Percentiles rank a stretch among this genome's conserved stretches.
Conservation (phyloP, 495 filamentous ascomycete species). For the Apiosordaria backusii region DNA sequence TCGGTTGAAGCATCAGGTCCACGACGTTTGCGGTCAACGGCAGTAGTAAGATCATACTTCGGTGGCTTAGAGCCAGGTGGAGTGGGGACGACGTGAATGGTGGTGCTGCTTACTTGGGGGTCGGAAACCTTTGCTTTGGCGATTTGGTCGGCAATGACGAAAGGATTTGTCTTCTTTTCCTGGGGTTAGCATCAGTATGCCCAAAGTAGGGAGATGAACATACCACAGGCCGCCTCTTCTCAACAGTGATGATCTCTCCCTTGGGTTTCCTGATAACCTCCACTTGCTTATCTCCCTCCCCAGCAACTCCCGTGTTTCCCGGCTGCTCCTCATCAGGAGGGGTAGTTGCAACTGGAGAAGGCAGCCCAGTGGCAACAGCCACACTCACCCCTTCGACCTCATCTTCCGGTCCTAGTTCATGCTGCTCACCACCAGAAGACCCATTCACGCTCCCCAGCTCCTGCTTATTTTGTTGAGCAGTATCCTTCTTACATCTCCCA, state of each 20-base stretch:
- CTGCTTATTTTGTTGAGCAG: not conserved
- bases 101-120: constrained; percentile 6
- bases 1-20: not conserved
- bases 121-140: constrained; percentile 16
- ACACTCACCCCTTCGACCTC: constrained; percentile 12
- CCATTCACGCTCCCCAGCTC: not conserved
- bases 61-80: not conserved
- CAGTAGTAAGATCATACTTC: constrained; percentile 1
- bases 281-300: not conserved
- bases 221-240: constrained; percentile 22
- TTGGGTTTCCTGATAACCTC: not conserved
- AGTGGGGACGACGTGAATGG: not conserved
- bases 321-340: not conserved
- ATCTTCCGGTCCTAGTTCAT: constrained; percentile 13
- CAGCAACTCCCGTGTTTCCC: not conserved
- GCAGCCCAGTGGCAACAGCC: not conserved
- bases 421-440: not conserved
- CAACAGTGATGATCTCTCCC: not conserved
- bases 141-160: constrained; percentile 28
- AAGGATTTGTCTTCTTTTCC: constrained; percentile 26
- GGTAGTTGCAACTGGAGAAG: not conserved
- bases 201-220: not conserved
- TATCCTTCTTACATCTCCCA: constrained; percentile 28
- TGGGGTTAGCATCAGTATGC: not conserved
- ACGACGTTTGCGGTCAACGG: not conserved